Evolutionary conservation across 2,329 filamentous ascomycete genomes (phyloP).

Genomic region (Ceratocystis eucalypticola): DNA sequence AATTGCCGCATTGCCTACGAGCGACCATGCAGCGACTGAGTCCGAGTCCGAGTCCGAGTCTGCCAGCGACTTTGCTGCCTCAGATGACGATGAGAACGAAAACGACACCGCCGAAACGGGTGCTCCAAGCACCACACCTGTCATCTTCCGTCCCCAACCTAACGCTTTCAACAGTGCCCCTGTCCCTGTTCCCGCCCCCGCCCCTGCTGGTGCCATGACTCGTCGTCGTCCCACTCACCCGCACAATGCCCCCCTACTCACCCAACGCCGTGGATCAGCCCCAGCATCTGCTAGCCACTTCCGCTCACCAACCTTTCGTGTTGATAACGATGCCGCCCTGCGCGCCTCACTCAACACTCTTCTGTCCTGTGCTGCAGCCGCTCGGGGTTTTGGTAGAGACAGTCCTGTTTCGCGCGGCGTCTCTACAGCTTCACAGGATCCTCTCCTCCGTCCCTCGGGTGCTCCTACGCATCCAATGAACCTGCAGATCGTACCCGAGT

Average conservation of each 20-base stretch:
- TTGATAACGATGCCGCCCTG: conserved; percentile 85
- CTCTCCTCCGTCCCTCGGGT: conserved; percentile 30
- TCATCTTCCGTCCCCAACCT: conserved; percentile 67
- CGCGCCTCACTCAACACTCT: conserved; percentile 89
- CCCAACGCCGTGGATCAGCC: conserved; percentile 37
- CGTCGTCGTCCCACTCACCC: conserved; percentile 36
- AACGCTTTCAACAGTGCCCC: conserved; percentile 55
- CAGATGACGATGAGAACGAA: conserved; percentile 39
- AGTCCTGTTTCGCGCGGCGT: conserved; percentile 26
- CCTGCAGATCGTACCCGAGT: conserved; percentile 46
- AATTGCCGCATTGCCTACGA: conserved; percentile 2
- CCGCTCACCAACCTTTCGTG: conserved; percentile 60
- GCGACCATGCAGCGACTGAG: conserved; percentile 27
- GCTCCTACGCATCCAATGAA: conserved; percentile 42
- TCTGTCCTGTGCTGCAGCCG: conserved; percentile 86
- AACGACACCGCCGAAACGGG: conserved; percentile 59
- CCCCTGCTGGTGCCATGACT: conserved; percentile 46
- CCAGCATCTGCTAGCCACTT: conserved; percentile 37
- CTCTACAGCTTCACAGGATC: conserved; percentile 18
- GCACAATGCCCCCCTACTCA: conserved; percentile 34
- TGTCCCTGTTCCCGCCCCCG: conserved; percentile 43
- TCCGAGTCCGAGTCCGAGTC: conserved; percentile 27
- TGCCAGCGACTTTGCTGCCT: conserved; percentile 22
- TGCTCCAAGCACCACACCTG: conserved; percentile 52
- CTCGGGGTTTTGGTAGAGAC: conserved; percentile 54